A percentile compares a stretch with the other conserved stretches of the same genome.
Conservation (phyloP, 257 asterid genomes). For the Parsonsia alboflavescens region DNA sequence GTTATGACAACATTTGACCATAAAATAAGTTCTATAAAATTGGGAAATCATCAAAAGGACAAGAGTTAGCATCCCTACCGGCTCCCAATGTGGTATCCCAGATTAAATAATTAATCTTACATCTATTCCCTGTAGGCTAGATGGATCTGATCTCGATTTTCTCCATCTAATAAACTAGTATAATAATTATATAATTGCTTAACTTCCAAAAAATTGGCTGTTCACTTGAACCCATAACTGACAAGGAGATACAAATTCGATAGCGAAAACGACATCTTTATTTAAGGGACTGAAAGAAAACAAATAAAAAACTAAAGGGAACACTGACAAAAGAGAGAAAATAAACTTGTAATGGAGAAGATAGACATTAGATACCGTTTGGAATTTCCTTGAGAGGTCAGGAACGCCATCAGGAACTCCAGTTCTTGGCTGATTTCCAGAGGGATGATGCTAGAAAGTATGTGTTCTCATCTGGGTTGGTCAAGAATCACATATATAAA, state of each 20-base stretch:
- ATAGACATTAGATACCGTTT: neutral
- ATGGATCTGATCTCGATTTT: neutral
- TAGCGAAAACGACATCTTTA: neutral
- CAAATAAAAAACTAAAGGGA: neutral
- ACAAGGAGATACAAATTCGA: neutral
- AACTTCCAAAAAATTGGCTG: neutral
- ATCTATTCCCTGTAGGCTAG: neutral
- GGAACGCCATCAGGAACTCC: neutral
- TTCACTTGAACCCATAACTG: neutral
- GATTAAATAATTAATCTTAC: neutral
- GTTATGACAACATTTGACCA: neutral
- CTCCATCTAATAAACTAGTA: neutral
- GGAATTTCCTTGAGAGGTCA: neutral
- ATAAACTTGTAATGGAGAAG: neutral
- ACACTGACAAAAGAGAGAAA: neutral
- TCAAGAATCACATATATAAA: neutral
- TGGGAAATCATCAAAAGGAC: neutral
- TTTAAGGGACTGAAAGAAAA: neutral
- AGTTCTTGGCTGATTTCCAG: neutral
- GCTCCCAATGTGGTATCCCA: neutral
- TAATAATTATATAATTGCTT: neutral
- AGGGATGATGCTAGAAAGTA: too few species aligned
- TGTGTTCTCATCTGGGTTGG: neutral
- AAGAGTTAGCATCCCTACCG: neutral
- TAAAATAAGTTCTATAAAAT: neutral